Percentiles rank a stretch among this genome's conserved stretches.
phyloP scores from a whole-genome alignment of 2,329 filamentous ascomycete genomes.

The Lecanicillium sp. region DNA sequence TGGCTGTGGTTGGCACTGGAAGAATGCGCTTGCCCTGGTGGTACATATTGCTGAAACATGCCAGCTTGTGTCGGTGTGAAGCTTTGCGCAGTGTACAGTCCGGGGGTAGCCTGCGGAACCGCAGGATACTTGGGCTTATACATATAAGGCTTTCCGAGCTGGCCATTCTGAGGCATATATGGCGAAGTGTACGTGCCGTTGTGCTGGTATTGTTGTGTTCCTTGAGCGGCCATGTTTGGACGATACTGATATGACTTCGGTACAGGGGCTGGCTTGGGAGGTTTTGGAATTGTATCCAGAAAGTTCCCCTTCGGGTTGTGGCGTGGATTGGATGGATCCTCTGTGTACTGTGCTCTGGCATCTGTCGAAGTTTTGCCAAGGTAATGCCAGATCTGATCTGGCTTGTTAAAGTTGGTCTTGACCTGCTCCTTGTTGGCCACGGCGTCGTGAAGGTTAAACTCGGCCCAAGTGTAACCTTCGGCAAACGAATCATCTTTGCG shows the following conservation, averaged over 20 bases:
- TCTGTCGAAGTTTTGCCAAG: conserved; percentile 81
- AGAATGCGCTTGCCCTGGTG: too few species aligned
- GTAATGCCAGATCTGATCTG: conserved; percentile 81
- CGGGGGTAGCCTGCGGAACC: conserved; percentile 14
- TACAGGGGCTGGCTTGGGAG: conserved; percentile 27
- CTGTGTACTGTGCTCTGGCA: conserved; percentile 82
- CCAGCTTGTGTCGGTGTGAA: conserved; percentile 12
- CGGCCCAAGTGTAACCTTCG: conserved; percentile 65
- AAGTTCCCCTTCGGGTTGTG: conserved; percentile 66
- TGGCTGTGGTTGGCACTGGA: not conserved
- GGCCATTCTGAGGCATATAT: conserved; percentile 9
- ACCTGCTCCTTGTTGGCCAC: conserved; percentile 50
- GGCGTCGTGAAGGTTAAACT: conserved; percentile 62
- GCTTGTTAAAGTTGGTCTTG: conserved; percentile 63
- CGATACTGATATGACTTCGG: conserved; percentile 15
- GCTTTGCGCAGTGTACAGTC: conserved; percentile 17
- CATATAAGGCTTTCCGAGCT: conserved; percentile 35
- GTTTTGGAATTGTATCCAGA: conserved; percentile 58
- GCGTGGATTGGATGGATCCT: conserved; percentile 52
- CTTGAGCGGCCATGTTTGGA: conserved; percentile 22
- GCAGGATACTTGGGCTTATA: conserved; percentile 40
- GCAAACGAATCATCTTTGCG: conserved; percentile 58
- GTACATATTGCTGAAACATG: too few species aligned
- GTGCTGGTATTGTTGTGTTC: conserved; percentile 10
- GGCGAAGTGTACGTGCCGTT: conserved; percentile 8